Base-by-base conservation (phyloP, 805 yeast species). In the Wickerhamomyces queroliae region DNA sequence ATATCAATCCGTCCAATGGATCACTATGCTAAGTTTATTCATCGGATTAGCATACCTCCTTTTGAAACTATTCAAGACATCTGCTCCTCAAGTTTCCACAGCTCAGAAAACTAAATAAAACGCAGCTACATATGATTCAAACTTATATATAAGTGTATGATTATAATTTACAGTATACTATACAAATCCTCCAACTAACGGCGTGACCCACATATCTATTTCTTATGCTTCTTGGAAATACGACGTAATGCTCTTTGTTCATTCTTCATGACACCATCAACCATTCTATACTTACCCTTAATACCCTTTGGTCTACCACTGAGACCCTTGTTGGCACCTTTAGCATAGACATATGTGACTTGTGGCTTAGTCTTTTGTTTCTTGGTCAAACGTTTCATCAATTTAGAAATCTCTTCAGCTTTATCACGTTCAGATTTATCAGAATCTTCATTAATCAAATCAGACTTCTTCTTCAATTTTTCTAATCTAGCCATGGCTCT, bases 281-380 rank as follows among this genome's bases (percentile, higher is more conserved):
- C 98, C 99, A 93, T 93, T 82, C 87, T 93, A 70, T 93, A 93
- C 62, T 87, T 89, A 66, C 99, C 99, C 63, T 81, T 88, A 51
- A 93, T 79, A 62, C 99, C 99, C 67, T 78, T 83, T 31, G 99
- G 99, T 69, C 99, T 83, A 40, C 99, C 99, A 50, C 85, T 70
- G 38, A 90, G 66, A 43, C 96, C 95, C 61, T 70, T 84, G 64
- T 93, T 90, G 27, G 69, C 61, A 55, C 98, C 98, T 36, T 70
- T 66, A 9, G 99, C 98, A 50, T 79, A 89, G 45, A 93, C 95
- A 44, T 88, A 74, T 1, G 95, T 86, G 29, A 88, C 87, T 72
- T 83, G 80, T 20, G 95, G 96, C 59, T 78, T 84, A 20, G 67
- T 57, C 58, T 70, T 72, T 57, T 75, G 78, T 59, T 83, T 87